Base-by-base conservation (phyloP, 495 filamentous ascomycete genomes). In the Bombardia bombarda region DNA sequence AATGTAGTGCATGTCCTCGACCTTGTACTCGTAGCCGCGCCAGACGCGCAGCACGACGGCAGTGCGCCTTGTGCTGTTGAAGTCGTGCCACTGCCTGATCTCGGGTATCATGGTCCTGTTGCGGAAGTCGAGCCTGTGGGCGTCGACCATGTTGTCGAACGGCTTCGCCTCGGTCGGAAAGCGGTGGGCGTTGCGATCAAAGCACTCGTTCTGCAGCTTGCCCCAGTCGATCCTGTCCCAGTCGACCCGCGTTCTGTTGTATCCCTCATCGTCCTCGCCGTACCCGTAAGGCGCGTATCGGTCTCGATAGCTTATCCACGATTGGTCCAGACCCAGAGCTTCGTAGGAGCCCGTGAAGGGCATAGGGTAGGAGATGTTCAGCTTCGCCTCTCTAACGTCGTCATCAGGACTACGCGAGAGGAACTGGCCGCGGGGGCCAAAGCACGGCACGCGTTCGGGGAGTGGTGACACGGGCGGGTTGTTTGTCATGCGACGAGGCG, bases 221-320 rank as follows among this genome's bases (percentile, higher is more conserved):
- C 72, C 82, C 88, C 88, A 95, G 39, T 77, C 72, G 30, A 93
- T 68, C 9, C 69, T 66, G 36, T 78, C 70, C 63, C 80, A 95
- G 45, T 94, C 84, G 21, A 92, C 77, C 39, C 86, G 79, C 9
- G 42, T 14, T 3, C 60, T 40, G 17, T 45, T 50, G 51, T 61
- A 63, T 6, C 48, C 33, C 10, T 34, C 36, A 12, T 33, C 34
- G 7, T 57, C 40, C 40, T 61, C 55, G 46, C 56, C 53, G 28
- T 40, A 56, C 0, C 60, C 60, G 39, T 63, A 63, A 7, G 60
- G 48, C 3, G 50, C 60, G 21, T 63, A 63, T 23, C 60, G 55
- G 2, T 38, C 50, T 6, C 56, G 46, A 26, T 38, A 44, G 10
- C 39, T 60, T 47, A 53, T 60, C 38, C 52, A 50, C 19, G 58